These are phyloP conservation scores for Yamadazyma mexicana DNA, from an alignment of 1,139 yeast species.

Conservation along the genomic window DNA sequence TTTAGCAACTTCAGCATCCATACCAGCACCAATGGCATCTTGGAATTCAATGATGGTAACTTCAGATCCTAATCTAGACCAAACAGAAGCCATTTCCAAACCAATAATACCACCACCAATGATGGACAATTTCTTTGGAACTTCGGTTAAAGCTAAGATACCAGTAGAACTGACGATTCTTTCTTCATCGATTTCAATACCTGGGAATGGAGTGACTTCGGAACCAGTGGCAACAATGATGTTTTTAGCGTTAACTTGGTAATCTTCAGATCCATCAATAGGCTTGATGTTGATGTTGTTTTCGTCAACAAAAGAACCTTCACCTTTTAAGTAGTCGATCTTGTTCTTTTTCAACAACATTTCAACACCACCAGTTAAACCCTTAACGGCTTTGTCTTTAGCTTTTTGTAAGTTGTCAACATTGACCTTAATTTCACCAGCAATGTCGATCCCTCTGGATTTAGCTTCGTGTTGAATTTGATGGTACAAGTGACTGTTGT, in stretches of 20 bases:
- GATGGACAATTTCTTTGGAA: conserved; percentile 88
- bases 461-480: conserved; percentile 83
- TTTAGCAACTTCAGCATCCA: conserved; percentile 96
- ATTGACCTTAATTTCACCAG: conserved; percentile 71
- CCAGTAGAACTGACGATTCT: conserved; percentile 97
- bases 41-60: conserved; percentile 94
- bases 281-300: conserved; percentile 78
- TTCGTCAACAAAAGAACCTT: conserved; percentile 85
- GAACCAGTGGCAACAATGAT: conserved; percentile 97
- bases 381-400: conserved; percentile 85
- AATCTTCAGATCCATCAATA: conserved; percentile 74
- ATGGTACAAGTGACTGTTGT: conserved; percentile 93
- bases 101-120: conserved; percentile 99
- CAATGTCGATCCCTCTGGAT: conserved; percentile 86
- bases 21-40: conserved; percentile 86
- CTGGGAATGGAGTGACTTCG: conserved; percentile 98
- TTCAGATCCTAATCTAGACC: conserved; percentile 92
- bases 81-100: conserved; percentile 98
- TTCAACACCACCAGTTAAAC: conserved; percentile 92
- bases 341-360: conserved; percentile 93
- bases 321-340: conserved; percentile 92
- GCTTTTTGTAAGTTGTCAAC: conserved; percentile 83
- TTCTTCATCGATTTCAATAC: conserved; percentile 94
- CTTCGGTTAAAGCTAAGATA: conserved; percentile 76
- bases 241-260: conserved; percentile 73